Percentiles rank a stretch among this genome's conserved stretches.
These are phyloP conservation scores for Hyaloperonospora brassicae DNA, from an alignment of 352 stramenopile genomes.

Conservation along the genomic window DNA sequence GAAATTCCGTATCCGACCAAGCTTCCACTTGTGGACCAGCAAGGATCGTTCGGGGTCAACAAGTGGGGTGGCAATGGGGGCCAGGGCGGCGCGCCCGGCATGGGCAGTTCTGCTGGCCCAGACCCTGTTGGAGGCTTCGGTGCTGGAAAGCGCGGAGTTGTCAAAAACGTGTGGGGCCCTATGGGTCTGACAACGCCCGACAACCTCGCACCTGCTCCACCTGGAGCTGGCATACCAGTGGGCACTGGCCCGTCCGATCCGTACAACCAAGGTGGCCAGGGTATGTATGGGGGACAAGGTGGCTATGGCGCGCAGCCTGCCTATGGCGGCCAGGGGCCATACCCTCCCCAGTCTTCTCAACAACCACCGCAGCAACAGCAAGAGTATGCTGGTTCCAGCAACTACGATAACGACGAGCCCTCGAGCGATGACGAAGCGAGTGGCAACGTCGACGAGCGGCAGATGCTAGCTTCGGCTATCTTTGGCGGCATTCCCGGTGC, in stretches of 20 bases:
- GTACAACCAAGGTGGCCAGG: constrained; percentile 26
- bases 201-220: constrained; percentile 15
- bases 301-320: constrained; percentile 25
- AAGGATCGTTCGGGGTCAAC: constrained; percentile 40
- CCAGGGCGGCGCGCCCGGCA: constrained; percentile 26
- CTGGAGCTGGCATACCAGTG: constrained; percentile 18
- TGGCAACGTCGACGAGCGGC: constrained; percentile 54
- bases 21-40: constrained; percentile 48
- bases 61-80: constrained; percentile 45
- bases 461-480: constrained; percentile 90
- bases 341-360: constrained; percentile 27
- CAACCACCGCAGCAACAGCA: constrained; percentile 10
- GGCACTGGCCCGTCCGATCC: constrained; percentile 33
- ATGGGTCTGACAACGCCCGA: constrained; percentile 67
- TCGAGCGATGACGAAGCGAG: constrained; percentile 26
- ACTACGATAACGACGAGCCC: constrained; percentile 48
- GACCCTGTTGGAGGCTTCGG: constrained; percentile 37
- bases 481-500: constrained; percentile 93
- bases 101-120: constrained; percentile 25
- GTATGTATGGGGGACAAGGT: constrained; percentile 27
- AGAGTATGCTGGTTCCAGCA: constrained; percentile 35
- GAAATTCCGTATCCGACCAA: constrained; percentile 83
- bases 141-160: constrained; percentile 37
- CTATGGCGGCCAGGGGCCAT: constrained; percentile 31
- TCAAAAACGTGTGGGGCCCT: constrained; percentile 84